A percentile compares a stretch with the other conserved stretches of the same genome.
phyloP scores from a whole-genome alignment of 345 rosid genomes.

The Eucalyptus curtisii region DNA sequence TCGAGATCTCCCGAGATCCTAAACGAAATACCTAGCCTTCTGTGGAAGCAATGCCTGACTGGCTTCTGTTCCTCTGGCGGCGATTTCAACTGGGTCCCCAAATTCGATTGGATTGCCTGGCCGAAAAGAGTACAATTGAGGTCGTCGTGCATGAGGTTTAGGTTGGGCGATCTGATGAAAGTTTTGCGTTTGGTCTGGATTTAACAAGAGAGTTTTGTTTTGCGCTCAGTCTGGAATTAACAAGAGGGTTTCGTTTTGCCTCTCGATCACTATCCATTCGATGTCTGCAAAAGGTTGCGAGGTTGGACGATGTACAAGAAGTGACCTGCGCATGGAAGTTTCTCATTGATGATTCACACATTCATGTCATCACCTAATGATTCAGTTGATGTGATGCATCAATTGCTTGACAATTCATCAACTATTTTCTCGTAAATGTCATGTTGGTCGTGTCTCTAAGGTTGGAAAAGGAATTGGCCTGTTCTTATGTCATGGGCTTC shows the following conservation, averaged over 20 bases:
- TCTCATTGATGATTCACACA: neutral
- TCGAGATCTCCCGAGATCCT: neutral
- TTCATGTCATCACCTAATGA: neutral
- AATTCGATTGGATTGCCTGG: neutral
- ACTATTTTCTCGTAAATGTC: neutral
- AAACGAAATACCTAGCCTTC: neutral
- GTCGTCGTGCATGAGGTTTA: neutral
- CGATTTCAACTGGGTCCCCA: neutral
- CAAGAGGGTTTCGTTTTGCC: neutral
- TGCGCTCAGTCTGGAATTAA: neutral
- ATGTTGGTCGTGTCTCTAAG: rapidly evolving
- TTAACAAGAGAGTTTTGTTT: neutral
- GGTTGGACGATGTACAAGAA: neutral
- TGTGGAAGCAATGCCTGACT: neutral
- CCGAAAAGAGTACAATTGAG: neutral
- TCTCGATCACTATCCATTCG: neutral
- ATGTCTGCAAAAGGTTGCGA: neutral
- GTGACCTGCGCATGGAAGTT: neutral
- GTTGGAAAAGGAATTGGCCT: too few species aligned
- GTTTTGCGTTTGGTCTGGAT: neutral
- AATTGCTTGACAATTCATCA: neutral
- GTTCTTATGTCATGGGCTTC: too few species aligned
- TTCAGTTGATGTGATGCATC: neutral
- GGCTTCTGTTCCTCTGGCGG: neutral
- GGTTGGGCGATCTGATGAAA: neutral